Conservation (phyloP, 2,329 filamentous ascomycete species). For the Aspergillus oerlinghausenensis region DNA sequence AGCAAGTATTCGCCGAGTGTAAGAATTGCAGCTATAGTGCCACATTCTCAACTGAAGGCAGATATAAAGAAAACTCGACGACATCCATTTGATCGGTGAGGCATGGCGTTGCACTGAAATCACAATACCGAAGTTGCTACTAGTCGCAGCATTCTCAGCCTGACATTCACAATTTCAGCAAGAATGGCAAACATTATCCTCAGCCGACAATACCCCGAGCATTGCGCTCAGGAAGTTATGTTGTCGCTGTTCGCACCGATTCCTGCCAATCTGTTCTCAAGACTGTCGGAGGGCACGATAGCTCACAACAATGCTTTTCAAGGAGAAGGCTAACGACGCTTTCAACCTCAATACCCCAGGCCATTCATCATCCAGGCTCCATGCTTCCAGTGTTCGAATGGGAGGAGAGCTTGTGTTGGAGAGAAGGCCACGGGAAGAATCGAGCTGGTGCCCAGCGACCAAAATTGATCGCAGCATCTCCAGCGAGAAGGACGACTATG, state of each 20-base stretch:
- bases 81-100: conserved; percentile 77
- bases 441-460: conserved; percentile 65
- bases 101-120: conserved; percentile 21
- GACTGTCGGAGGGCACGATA: conserved; percentile 22
- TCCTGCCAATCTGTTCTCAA: conserved; percentile 9
- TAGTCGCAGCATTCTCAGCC: conserved; percentile 24
- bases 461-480: conserved; percentile 45
- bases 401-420: conserved; percentile 23
- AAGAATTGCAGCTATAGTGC: conserved; percentile 88
- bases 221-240: conserved; percentile 50
- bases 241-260: conserved; percentile 40
- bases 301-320: conserved; percentile 67
- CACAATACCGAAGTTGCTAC: conserved; percentile 14
- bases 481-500: conserved; percentile 85
- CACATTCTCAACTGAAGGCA: conserved; percentile 78
- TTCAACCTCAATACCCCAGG: conserved; percentile 77
- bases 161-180: conserved; percentile 19
- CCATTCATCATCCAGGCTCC: conserved; percentile 53
- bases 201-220: conserved; percentile 72
- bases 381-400: conserved; percentile 33
- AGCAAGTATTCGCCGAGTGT: conserved; percentile 69
- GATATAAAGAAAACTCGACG: conserved; percentile 67
- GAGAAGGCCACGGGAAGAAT: conserved; percentile 55
- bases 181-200: conserved; percentile 45
- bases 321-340: conserved; percentile 58